Percentiles rank a stretch among this genome's conserved stretches.
phyloP scores from a whole-genome alignment of 352 stramenopile genomes.

The Phytophthora fragariae region DNA sequence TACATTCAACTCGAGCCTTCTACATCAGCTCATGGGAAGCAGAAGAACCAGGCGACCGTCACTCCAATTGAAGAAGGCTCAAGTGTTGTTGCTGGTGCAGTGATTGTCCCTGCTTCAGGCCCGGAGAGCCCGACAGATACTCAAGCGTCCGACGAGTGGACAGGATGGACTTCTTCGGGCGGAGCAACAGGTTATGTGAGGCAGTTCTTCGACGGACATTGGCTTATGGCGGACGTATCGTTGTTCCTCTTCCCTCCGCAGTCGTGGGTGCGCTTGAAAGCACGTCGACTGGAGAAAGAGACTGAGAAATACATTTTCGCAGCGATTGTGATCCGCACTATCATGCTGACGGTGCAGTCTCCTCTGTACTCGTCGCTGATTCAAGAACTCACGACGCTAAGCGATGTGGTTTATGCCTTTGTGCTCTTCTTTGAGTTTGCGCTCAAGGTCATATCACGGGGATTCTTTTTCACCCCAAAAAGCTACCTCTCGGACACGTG shows the following conservation, averaged over 20 bases:
- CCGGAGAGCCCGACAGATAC: slow-evolving; percentile 24
- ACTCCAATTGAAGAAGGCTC: slow-evolving; percentile 29
- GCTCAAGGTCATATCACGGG: slow-evolving; percentile 83
- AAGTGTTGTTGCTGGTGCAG: not conserved
- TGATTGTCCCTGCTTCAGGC: slow-evolving; percentile 2
- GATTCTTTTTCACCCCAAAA: slow-evolving; percentile 80
- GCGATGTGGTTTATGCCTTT: slow-evolving; percentile 73
- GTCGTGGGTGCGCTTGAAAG: slow-evolving; percentile 72
- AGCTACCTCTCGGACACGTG: slow-evolving; percentile 85
- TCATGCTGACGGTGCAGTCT: slow-evolving; percentile 79
- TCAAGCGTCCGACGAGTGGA: slow-evolving; percentile 31
- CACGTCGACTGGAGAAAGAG: slow-evolving; percentile 77
- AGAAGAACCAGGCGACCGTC: slow-evolving; percentile 32
- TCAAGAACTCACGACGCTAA: slow-evolving; percentile 82
- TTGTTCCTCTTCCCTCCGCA: slow-evolving; percentile 81
- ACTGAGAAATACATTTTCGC: slow-evolving; percentile 89
- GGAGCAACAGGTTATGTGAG: slow-evolving; percentile 41
- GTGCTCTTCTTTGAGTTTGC: slow-evolving; percentile 86
- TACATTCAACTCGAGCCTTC: slow-evolving; percentile 29
- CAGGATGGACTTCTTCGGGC: slow-evolving; percentile 25
- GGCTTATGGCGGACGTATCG: slow-evolving; percentile 82
- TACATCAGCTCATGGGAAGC: slow-evolving; percentile 11
- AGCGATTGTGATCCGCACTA: slow-evolving; percentile 78
- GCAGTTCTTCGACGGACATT: slow-evolving; percentile 70
- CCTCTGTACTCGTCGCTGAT: slow-evolving; percentile 82